A percentile compares a stretch with the other conserved stretches of the same genome.
phyloP scores from a whole-genome alignment of 805 yeast genomes.

The Pichia nakasei region DNA sequence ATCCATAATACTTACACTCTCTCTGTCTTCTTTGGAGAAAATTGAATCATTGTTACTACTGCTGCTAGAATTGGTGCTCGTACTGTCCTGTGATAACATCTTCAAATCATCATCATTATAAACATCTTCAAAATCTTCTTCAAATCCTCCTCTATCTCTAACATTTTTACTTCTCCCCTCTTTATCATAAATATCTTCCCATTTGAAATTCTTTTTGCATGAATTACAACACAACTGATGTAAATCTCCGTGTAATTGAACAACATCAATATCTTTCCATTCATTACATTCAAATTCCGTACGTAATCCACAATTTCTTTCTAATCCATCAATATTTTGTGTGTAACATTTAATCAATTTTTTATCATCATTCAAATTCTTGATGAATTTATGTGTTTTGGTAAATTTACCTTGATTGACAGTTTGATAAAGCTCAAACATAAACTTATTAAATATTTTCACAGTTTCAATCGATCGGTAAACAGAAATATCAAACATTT shows the following conservation, averaged over 20 bases:
- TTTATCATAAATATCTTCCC: constrained; percentile 41
- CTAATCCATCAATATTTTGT: constrained; percentile 90
- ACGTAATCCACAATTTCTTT: constrained; percentile 52
- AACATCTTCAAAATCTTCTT: background rate
- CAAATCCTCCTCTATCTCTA: background rate
- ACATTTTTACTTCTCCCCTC: constrained; percentile 21
- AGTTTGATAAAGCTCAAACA: constrained; percentile 64
- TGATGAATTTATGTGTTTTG: constrained; percentile 70
- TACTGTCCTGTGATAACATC: constrained; percentile 3
- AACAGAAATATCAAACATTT: constrained; percentile 78
- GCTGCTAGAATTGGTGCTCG: constrained; percentile 30
- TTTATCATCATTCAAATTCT: constrained; percentile 46
- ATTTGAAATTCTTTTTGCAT: constrained; percentile 49
- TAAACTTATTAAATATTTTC: constrained; percentile 75
- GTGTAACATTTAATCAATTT: constrained; percentile 82
- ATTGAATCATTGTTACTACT: constrained; percentile 1
- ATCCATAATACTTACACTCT: background rate
- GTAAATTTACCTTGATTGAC: constrained; percentile 70
- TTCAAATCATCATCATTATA: constrained; percentile 1
- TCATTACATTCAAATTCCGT: constrained; percentile 42
- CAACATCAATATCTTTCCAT: constrained; percentile 66
- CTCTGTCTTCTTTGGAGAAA: background rate
- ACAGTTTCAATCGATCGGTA: constrained; percentile 63
- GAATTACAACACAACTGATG: constrained; percentile 67
- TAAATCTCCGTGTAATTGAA: constrained; percentile 87